Percentiles rank a stretch among this genome's conserved stretches.
These are phyloP conservation scores for Beauveria bassiana DNA, from an alignment of 2,329 filamentous ascomycete genomes.

Conservation along the genomic window DNA sequence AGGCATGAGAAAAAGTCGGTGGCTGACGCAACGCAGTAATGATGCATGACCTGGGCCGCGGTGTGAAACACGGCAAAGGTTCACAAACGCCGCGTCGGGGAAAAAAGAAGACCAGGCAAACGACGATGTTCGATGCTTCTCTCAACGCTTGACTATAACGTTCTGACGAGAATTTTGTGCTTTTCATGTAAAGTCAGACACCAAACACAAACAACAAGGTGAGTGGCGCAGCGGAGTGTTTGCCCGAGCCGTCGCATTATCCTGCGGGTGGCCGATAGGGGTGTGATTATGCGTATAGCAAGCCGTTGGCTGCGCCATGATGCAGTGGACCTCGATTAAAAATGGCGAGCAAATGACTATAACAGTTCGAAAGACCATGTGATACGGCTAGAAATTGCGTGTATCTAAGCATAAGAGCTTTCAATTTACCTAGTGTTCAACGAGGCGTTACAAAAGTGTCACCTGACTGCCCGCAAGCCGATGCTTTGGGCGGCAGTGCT, in stretches of 20 bases:
- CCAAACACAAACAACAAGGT: not conserved
- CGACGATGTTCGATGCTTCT: not conserved
- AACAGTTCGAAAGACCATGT: too few species aligned
- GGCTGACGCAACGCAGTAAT: not conserved
- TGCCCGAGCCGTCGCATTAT: too few species aligned
- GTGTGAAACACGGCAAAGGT: not conserved
- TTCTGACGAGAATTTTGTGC: too few species aligned
- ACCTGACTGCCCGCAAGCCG: conserved; percentile 4
- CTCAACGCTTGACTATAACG: too few species aligned
- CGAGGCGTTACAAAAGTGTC: not conserved
- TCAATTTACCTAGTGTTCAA: not conserved
- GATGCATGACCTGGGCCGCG: not conserved
- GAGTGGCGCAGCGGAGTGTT: not conserved
- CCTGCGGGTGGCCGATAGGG: too few species aligned
- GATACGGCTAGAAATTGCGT: too few species aligned
- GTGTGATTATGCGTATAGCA: too few species aligned
- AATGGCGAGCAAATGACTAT: too few species aligned
- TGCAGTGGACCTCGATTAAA: too few species aligned
- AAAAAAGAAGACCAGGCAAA: not conserved
- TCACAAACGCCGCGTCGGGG: not conserved
- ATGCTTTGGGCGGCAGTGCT: conserved; percentile 1
- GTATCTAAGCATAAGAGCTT: too few species aligned
- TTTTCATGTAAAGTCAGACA: not conserved
- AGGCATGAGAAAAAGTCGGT: not conserved
- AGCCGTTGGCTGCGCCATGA: too few species aligned